Percentiles rank a stretch among this genome's conserved stretches.
Evolutionary conservation across 1,284 basidiomycete genomes (phyloP).

Genomic region (Pyrrhoderma lamaoense): DNA sequence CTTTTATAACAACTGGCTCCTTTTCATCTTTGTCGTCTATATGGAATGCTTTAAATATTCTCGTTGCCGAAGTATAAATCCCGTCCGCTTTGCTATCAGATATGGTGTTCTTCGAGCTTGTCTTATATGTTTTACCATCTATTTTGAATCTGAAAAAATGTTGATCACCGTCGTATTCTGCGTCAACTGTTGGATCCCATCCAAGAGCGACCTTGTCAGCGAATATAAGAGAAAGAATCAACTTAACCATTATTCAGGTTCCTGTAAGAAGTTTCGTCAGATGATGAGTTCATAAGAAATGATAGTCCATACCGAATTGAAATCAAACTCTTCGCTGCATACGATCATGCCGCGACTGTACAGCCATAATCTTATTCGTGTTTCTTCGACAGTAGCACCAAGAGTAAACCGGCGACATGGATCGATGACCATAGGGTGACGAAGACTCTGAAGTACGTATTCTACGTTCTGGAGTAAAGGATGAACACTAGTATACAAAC

Average conservation of each 20-base stretch:
- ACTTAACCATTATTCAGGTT: neutral
- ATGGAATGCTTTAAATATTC: neutral
- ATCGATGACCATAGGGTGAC: slow-evolving; percentile 17
- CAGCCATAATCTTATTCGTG: slow-evolving; percentile 16
- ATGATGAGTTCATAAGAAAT: neutral
- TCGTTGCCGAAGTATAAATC: neutral
- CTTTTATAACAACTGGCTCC: no score
- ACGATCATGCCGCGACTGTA: neutral
- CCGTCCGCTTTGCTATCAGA: slow-evolving; percentile 4
- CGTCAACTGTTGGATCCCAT: neutral
- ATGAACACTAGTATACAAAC: no score
- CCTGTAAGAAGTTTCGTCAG: neutral
- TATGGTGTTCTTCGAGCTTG: neutral
- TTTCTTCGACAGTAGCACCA: slow-evolving; percentile 17
- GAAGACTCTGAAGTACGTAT: slow-evolving; percentile 16
- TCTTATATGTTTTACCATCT: neutral
- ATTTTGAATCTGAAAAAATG: neutral
- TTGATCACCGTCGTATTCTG: neutral
- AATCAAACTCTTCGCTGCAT: slow-evolving; percentile 1
- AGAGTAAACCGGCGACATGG: slow-evolving; percentile 18
- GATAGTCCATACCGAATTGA: neutral
- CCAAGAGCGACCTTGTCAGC: neutral
- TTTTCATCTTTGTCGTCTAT: no score
- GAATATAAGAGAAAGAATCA: slow-evolving; percentile 5
- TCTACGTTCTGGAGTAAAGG: slow-evolving; percentile 15